Percentiles rank a stretch among this genome's conserved stretches.
Conservation (phyloP, 2,329 filamentous ascomycete genomes). For the Lachnellula occidentalis region DNA sequence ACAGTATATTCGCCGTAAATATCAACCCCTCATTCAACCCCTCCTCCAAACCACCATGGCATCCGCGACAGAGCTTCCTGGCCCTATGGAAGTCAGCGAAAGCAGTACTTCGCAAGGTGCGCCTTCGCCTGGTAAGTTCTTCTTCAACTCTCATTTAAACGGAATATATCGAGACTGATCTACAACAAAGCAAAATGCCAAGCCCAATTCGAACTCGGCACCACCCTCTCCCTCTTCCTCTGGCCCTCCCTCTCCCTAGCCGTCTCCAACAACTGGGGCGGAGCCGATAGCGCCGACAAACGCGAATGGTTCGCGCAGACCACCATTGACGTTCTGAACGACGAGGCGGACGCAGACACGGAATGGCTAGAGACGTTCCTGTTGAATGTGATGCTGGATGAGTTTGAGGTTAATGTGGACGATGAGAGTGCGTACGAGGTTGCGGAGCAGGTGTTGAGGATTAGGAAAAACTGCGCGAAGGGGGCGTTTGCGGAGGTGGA, state of each 20-base stretch:
- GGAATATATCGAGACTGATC: slow-evolving; percentile 4
- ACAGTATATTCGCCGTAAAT: slow-evolving; percentile 3
- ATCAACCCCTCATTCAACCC: slow-evolving; percentile 6
- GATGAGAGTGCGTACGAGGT: slow-evolving; percentile 77
- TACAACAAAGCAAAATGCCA: slow-evolving; percentile 47
- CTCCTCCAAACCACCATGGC: slow-evolving; percentile 21
- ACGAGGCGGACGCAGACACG: slow-evolving; percentile 51
- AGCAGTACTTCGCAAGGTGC: slow-evolving; percentile 4
- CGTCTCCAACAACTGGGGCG: slow-evolving; percentile 83
- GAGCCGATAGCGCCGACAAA: slow-evolving; percentile 75
- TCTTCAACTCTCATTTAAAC: not conserved
- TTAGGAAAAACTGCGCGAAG: slow-evolving; percentile 58
- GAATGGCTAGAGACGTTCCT: slow-evolving; percentile 78
- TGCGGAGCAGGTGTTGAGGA: slow-evolving; percentile 64
- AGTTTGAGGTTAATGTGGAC: slow-evolving; percentile 88
- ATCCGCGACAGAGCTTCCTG: slow-evolving; percentile 16
- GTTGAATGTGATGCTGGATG: slow-evolving; percentile 86
- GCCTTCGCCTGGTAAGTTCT: slow-evolving; percentile 14
- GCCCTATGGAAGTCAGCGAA: slow-evolving; percentile 14
- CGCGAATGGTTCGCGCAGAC: slow-evolving; percentile 94
- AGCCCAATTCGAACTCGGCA: slow-evolving; percentile 74
- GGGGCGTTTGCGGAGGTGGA: slow-evolving; percentile 63
- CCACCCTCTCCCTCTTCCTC: slow-evolving; percentile 77
- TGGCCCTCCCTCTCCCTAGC: slow-evolving; percentile 88
- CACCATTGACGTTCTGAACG: slow-evolving; percentile 69